Base-by-base conservation (phyloP, 2,329 filamentous ascomycete genomes). In the Pestalotiopsis fici region DNA sequence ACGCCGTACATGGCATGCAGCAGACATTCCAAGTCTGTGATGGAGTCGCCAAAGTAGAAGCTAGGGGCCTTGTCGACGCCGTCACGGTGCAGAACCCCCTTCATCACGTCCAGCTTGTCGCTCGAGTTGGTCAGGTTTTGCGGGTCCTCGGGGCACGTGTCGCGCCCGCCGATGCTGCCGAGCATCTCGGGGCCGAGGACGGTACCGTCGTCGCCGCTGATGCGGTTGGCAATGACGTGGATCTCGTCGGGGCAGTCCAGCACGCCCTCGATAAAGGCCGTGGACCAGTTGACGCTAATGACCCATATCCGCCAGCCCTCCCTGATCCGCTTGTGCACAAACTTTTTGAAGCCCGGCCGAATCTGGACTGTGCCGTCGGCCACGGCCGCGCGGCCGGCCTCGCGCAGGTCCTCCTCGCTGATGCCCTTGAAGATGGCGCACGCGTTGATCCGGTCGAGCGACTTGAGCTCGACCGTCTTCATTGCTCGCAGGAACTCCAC, bases 21-120 rank as follows among this genome's bases (percentile, higher is more conserved):
- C 47, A 89, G 75, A 67, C 87, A 89, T 72, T 84, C 82, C 66
- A 89, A 75, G 73, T 89, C 87, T 1, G 87, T 88, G 2, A 81
- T 81, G 31, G 87, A 88, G 73, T 89, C 87, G 7, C 87, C 87
- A 73, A 88, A 83, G 76, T 89, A 89, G n/a, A 86, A 74, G n/a
- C 79, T 73, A 5, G 68, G 73, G 72, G 66, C 70, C 66, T 59
- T 63, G 23, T 57, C 57, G 31, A 67, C 11, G 1, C 66, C 69
- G 4, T 73, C 69, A n/a, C 72, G 72, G 6, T 65, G 65, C 37
- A 71, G 67, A 56, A 82, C 70, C 6, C 75, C 71, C n/a, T 74
- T 65, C 67, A 86, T 71, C 2, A 79, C 83, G 12, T 77, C 74
- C 21, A 82, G 71, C 77, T 88, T 88, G 73, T 87, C 85, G 6